Base-by-base conservation (phyloP, 192 early-diverging fungal species). In the Coemansia sp. region DNA sequence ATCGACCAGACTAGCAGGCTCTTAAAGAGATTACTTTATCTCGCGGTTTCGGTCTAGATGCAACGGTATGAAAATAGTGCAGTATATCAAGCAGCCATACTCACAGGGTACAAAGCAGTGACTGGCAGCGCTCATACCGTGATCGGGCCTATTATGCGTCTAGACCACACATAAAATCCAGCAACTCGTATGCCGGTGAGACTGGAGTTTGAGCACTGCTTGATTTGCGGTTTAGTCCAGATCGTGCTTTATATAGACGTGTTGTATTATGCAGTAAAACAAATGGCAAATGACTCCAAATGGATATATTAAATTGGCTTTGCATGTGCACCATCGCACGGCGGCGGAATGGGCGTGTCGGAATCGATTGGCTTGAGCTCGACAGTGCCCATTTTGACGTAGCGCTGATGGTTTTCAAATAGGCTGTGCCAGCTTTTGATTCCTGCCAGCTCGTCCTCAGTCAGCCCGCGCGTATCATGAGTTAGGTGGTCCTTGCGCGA, bases 391-490 rank as follows among this genome's bases (percentile, higher is more conserved):
- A 97, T 87, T 58, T 89, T 88, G 68, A 87, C 88, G 61, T 98
- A 99, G 47, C 85, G 88, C 63, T 90, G 86, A 62, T 92, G 88
- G 48, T 93, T 89, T 47, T 87, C 84, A 71, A 96, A 99, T 67
- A 96, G 95, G 14, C 78, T 79, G 44, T 88, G 87, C 97, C 97
- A 99, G 50, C 84, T 81, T 14, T 87, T 81, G 34, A 78, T 63
- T 82, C 89, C 92, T 47, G 88, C 85, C 7, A 98, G 61, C 76
- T 99, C 84, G 3, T 78, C 64, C 12, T 83, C 74, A 2, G 75
- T 87, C 25, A 99, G 79, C 10, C 95, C 96, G 36, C 96, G 87
- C 12, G 93, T 74, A 80, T 99, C 97, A 62, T 95, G 95, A 9
- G 95, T 97, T 20, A 96, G 73, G 67, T 99, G 93, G 37, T 89